Conservation (phyloP, 345 rosid genomes). For the Raphanus sativus region DNA sequence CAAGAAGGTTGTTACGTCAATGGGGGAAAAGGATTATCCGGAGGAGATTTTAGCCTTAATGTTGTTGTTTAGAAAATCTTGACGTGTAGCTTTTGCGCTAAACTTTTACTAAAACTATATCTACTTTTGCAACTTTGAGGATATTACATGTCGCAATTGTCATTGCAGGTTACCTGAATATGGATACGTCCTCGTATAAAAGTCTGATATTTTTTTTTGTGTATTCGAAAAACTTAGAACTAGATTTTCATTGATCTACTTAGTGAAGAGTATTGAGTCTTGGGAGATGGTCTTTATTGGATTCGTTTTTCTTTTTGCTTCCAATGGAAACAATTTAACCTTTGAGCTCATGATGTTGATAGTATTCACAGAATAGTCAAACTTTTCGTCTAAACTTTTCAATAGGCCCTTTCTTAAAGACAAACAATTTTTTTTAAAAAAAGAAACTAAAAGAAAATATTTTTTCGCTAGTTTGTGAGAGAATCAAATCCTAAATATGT, state of each 20-base stretch:
- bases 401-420: neutral
- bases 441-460: neutral
- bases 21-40: neutral
- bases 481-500: neutral
- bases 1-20: neutral
- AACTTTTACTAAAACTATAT: neutral
- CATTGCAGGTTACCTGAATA: neutral
- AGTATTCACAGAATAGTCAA: conserved; percentile 10
- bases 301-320: neutral
- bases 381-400: conserved; percentile 23
- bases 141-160: neutral
- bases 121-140: neutral
- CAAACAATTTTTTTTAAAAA: neutral
- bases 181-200: neutral
- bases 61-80: neutral
- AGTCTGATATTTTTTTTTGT: neutral
- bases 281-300: conserved; percentile 1
- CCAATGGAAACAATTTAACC: neutral
- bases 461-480: neutral
- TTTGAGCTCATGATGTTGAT: conserved; percentile 16
- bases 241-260: neutral
- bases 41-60: neutral
- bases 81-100: neutral
- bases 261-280: neutral
- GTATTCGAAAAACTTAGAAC: too few species aligned